Evolutionary conservation across 2,329 filamentous ascomycete species (phyloP).

Genomic region (Didymella pomorum): DNA sequence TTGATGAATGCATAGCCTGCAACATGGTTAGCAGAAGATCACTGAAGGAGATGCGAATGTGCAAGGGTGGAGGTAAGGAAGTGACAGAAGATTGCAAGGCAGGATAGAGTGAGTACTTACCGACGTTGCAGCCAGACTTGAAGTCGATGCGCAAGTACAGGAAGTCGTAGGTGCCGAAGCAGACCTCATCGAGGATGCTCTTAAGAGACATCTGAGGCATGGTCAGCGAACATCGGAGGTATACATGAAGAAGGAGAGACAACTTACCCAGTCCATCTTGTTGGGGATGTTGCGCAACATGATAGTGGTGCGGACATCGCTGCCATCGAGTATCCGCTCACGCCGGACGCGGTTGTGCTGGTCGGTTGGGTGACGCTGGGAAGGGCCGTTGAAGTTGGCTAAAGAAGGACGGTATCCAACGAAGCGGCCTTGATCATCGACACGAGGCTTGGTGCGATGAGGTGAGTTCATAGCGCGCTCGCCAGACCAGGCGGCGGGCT

Average conservation of each 20-base stretch:
- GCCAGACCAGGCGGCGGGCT: constrained; percentile 30
- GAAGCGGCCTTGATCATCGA: constrained; percentile 36
- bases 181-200: constrained; percentile 78
- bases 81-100: too few relatives aligned
- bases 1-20: constrained; percentile 91
- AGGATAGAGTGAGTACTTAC: not conserved
- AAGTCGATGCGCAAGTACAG: constrained; percentile 86
- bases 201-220: constrained; percentile 64
- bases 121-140: constrained; percentile 70
- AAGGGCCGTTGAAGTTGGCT: constrained; percentile 4
- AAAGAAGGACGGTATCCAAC: constrained; percentile 27
- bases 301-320: constrained; percentile 66
- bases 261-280: constrained; percentile 72
- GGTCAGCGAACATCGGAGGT: constrained; percentile 22
- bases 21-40: not conserved
- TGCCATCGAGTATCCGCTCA: constrained; percentile 52
- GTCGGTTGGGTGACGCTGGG: constrained; percentile 35
- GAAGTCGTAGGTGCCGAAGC: constrained; percentile 88
- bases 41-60: not conserved
- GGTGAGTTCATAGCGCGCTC: constrained; percentile 32
- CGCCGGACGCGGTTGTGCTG: constrained; percentile 52
- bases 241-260: not conserved
- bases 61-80: not conserved
- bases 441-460: constrained; percentile 29
- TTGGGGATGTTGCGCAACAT: constrained; percentile 97